Evolutionary conservation across 495 filamentous ascomycete species (phyloP).

Genomic region (Aspergillus bertholletiae): DNA sequence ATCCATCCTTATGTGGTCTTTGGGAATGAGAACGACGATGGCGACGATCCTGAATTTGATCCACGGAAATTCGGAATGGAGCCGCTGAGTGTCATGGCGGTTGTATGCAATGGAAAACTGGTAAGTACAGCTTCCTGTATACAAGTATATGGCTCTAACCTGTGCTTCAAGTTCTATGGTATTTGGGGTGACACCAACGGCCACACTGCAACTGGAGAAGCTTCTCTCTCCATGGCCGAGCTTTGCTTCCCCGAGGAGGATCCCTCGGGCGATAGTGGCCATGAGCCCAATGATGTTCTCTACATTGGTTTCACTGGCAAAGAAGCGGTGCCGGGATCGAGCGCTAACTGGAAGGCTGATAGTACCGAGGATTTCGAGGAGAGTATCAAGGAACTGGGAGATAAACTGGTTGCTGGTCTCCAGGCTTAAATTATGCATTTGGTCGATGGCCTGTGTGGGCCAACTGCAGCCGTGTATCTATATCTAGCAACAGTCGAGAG

Average conservation of each 20-base stretch:
- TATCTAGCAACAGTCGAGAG: too few relatives aligned
- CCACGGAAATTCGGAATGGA: too few relatives aligned
- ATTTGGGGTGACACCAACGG: conserved; percentile 67
- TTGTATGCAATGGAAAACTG: conserved; percentile 56
- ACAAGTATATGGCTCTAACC: not conserved
- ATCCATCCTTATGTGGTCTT: too few relatives aligned
- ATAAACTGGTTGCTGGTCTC: conserved; percentile 30
- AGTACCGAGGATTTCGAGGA: conserved; percentile 44
- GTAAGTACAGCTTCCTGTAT: conserved; percentile 24
- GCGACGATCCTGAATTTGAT: too few relatives aligned
- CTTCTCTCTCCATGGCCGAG: conserved; percentile 53
- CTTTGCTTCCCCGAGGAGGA: conserved; percentile 48
- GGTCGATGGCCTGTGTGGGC: too few relatives aligned
- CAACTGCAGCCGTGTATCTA: too few relatives aligned
- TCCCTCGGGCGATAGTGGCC: conserved; percentile 49
- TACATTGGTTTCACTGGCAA: conserved; percentile 53
- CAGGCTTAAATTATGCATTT: not conserved
- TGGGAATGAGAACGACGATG: too few relatives aligned
- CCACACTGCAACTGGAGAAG: conserved; percentile 50
- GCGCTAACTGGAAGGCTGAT: conserved; percentile 46
- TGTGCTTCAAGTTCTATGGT: conserved; percentile 43
- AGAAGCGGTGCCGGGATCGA: conserved; percentile 45
- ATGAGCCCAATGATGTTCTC: conserved; percentile 46
- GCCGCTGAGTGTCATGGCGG: too few relatives aligned
- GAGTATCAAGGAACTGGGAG: conserved; percentile 46